Percentiles rank a stretch among this genome's conserved stretches.
phyloP scores from a whole-genome alignment of 257 asterid species.

The Solanum commersonii region DNA sequence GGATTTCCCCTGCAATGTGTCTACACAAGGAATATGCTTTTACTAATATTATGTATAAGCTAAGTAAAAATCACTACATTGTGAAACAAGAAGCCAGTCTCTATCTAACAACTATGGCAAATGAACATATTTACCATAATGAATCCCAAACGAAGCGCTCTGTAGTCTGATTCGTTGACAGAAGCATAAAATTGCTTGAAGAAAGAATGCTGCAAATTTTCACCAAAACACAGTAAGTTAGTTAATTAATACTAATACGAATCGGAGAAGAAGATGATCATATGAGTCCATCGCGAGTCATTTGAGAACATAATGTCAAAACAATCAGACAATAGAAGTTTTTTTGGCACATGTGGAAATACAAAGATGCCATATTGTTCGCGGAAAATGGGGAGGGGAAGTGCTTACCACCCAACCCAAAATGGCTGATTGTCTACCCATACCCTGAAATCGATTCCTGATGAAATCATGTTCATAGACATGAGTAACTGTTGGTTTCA shows the following conservation, averaged over 20 bases:
- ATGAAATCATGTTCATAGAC: constrained; percentile 73
- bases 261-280: neutral
- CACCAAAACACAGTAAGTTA: neutral
- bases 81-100: neutral
- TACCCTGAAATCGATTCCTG: constrained; percentile 50
- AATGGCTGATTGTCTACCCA: constrained; percentile 38
- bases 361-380: neutral
- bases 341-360: neutral
- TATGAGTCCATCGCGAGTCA: neutral
- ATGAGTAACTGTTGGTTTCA: constrained; percentile 40
- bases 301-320: neutral
- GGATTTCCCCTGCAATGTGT: constrained; percentile 87
- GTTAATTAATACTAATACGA: neutral
- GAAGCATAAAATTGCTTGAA: constrained; percentile 82
- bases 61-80: constrained; percentile 1
- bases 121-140: constrained; percentile 37
- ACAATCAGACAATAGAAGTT: neutral
- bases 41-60: neutral
- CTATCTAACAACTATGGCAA: neutral
- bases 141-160: constrained; percentile 82
- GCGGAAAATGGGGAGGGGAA: neutral
- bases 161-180: constrained; percentile 80
- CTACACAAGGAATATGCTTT: constrained; percentile 25
- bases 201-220: constrained; percentile 66
- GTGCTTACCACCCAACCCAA: constrained; percentile 68